Base-by-base conservation (phyloP, 331 rosid species). In the Telfairia occidentalis region DNA sequence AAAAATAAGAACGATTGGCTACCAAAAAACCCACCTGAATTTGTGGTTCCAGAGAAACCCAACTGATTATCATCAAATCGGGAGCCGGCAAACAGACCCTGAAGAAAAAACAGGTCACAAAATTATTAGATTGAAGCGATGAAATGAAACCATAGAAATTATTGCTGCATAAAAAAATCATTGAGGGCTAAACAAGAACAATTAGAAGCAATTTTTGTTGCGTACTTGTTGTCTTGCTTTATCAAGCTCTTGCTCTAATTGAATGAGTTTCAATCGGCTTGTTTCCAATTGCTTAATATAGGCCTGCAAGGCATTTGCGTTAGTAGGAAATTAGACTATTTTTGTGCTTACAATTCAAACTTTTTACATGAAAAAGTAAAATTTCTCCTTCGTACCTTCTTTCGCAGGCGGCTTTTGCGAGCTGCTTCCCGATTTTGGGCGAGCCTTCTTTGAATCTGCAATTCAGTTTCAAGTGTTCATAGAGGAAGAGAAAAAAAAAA, bases 371-470 rank as follows among this genome's bases (percentile, higher is more conserved):
- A 49, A 53, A 73, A 26, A 13, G 2, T 7, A 7, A 1, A 48
- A 48, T 70, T 69, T 69, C 53, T 65, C 42, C 49, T 52, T 40
- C 77, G 43, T 78, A 91, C 98, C 98, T 94, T 94, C 83, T 91
- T 94, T 79, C 95, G 79, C 76, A 89, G 74, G 49, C 98, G 92
- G 57, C 98, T 94, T 86, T 91, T 94, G 57, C 97, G 96, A 80
- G 97, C 97, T 78, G 98, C 98, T 90, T 91, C 97, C 58, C 98
- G 86, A 82, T 94, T 94, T 82, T 94, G 98, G 48, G 98, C 97
- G 46, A 89, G 98, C 59, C 98, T 88, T 78, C 98, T 87, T 83
- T 88, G 95, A 53, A 83, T 84, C 98, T 94, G 89, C 81, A 82
- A 46, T 78, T 71, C 37, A 67, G 73, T 42, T 81, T 81, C 23